These are phyloP conservation scores for Amanita thiersii DNA, from an alignment of 768 basidiomycete species.

Conservation along the genomic window DNA sequence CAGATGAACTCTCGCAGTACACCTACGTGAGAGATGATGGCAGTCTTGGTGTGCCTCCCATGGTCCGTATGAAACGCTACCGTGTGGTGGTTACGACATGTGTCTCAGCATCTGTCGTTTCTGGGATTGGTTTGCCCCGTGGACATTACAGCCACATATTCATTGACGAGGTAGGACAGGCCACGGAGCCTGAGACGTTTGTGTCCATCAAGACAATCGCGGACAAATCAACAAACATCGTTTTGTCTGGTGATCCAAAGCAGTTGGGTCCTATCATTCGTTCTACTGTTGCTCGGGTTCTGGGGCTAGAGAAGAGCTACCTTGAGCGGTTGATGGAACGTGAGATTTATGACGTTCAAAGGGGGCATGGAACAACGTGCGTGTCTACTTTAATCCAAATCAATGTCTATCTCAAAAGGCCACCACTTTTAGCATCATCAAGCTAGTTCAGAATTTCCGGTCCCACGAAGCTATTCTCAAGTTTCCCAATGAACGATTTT, in stretches of 20 bases:
- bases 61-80: slow-evolving; percentile 31
- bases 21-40: slow-evolving; percentile 25
- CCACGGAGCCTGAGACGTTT: slow-evolving; percentile 61
- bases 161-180: slow-evolving; percentile 67
- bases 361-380: slow-evolving; percentile 22
- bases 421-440: slow-evolving; percentile 45
- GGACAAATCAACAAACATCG: slow-evolving; percentile 40
- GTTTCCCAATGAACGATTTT: slow-evolving; percentile 58
- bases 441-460: slow-evolving; percentile 57
- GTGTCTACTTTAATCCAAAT: slow-evolving; percentile 7
- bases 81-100: slow-evolving; percentile 59
- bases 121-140: slow-evolving; percentile 45
- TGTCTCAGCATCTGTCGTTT: slow-evolving; percentile 48
- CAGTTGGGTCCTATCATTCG: slow-evolving; percentile 66
- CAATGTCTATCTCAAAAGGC: background rate
- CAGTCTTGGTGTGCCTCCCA: slow-evolving; percentile 31
- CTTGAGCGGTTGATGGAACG: slow-evolving; percentile 50
- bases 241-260: slow-evolving; percentile 64
- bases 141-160: slow-evolving; percentile 67
- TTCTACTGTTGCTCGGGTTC: slow-evolving; percentile 43
- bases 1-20: slow-evolving; percentile 31
- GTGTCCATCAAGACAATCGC: slow-evolving; percentile 56
- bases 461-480: slow-evolving; percentile 53
- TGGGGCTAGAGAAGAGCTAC: slow-evolving; percentile 54
- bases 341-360: slow-evolving; percentile 30